These are phyloP conservation scores for Geranium incanum DNA, from an alignment of 441 rosid genomes.

Conservation along the genomic window DNA sequence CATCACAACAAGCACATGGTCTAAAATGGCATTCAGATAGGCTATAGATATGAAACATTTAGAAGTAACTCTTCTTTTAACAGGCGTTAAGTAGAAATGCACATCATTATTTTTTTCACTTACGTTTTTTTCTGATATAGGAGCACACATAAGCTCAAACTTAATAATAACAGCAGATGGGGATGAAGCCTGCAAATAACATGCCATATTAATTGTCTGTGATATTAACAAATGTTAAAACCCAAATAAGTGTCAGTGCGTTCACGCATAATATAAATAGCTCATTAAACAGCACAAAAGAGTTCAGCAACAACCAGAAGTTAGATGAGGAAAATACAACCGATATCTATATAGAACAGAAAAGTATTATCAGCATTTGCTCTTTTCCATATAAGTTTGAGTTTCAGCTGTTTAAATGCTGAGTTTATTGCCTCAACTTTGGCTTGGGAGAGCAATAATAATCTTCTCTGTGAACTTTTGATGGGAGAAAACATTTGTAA, in stretches of 20 bases:
- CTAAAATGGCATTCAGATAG: not conserved
- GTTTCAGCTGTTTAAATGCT: not conserved
- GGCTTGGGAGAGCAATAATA: not conserved
- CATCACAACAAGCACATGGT: conserved; percentile 14
- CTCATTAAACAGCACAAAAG: not conserved
- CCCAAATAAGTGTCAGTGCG: no score
- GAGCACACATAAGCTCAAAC: conserved; percentile 84
- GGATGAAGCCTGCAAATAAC: conserved; percentile 48
- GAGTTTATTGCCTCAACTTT: not conserved
- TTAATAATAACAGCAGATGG: conserved; percentile 70
- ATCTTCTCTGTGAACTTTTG: not conserved
- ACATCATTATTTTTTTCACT: conserved; percentile 18
- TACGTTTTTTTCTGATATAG: conserved; percentile 43
- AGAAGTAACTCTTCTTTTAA: not conserved
- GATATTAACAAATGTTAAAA: not conserved
- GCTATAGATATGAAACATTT: not conserved
- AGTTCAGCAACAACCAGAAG: not conserved
- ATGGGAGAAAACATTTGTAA: not conserved
- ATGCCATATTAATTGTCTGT: conserved; percentile 12
- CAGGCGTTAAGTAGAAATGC: not conserved
- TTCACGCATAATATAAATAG: not conserved
- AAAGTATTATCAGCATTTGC: not conserved
- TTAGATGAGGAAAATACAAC: not conserved
- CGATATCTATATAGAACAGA: not conserved
- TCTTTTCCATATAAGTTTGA: not conserved